Percentiles rank a stretch among this genome's conserved stretches.
Evolutionary conservation across 2,329 filamentous ascomycete genomes (phyloP).

Genomic region (Madurella fahalii): DNA sequence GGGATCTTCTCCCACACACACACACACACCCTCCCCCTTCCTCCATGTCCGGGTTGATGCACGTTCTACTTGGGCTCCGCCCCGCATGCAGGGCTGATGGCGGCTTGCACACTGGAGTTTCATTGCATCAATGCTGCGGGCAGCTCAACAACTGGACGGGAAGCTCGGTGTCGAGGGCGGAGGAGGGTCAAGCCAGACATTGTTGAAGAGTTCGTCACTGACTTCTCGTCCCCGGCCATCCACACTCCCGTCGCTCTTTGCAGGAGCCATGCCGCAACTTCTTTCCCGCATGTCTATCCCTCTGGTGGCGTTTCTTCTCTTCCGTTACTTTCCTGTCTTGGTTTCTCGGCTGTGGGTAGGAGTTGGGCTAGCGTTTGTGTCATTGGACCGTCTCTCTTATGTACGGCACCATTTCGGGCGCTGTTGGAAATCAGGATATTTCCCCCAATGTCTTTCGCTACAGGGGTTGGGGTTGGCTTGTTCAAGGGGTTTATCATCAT

Average conservation of each 20-base stretch:
- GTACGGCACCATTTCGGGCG: background rate
- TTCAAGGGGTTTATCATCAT: background rate
- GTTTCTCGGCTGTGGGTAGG: background rate
- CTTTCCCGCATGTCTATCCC: too few relatives aligned
- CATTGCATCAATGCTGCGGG: background rate
- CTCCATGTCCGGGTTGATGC: background rate
- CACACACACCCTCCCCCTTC: too few relatives aligned
- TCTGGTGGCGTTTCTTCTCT: background rate
- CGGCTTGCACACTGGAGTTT: background rate
- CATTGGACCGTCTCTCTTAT: background rate
- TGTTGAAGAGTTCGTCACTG: background rate
- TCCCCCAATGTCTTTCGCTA: conserved; percentile 1
- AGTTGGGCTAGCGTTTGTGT: too few relatives aligned
- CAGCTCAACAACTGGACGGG: background rate
- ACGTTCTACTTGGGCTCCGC: background rate
- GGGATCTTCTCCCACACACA: background rate
- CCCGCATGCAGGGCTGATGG: conserved; percentile 20
- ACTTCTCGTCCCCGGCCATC: background rate
- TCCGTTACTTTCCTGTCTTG: background rate
- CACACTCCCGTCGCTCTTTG: too few relatives aligned
- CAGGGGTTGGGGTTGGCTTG: conserved; percentile 2
- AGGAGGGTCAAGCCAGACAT: background rate
- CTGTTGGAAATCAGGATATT: background rate
- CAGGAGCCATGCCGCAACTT: background rate
- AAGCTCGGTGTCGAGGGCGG: background rate